These are phyloP conservation scores for Euphorbia celastroides DNA, from an alignment of 441 rosid species.

Conservation along the genomic window DNA sequence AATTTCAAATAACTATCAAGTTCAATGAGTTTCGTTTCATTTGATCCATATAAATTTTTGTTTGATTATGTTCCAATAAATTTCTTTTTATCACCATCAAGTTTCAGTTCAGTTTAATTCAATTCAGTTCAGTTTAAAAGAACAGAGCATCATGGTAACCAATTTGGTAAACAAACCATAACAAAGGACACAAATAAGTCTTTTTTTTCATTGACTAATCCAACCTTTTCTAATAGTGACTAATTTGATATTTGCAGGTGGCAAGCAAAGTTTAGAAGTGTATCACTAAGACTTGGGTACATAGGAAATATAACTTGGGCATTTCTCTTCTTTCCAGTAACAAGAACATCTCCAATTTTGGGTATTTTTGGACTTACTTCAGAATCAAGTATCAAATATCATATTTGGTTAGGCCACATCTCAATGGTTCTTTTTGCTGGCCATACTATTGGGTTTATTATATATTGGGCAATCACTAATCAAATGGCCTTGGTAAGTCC, in stretches of 20 bases:
- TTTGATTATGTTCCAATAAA: no score
- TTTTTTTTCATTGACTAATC: not conserved
- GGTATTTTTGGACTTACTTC: constrained; percentile 46
- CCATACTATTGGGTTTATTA: constrained; percentile 42
- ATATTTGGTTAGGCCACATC: constrained; percentile 49
- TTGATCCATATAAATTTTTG: no score
- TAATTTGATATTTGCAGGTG: constrained; percentile 25
- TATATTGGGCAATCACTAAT: constrained; percentile 41
- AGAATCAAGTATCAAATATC: constrained; percentile 52
- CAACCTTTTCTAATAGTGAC: not conserved
- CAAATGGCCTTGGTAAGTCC: constrained; percentile 36
- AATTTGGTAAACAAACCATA: no score
- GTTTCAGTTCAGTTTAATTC: no score
- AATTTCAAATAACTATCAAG: no score
- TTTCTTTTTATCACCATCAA: no score
- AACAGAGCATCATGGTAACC: no score
- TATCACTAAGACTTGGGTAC: constrained; percentile 33
- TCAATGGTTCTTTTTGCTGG: constrained; percentile 35
- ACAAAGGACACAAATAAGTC: no score
- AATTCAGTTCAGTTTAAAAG: no score
- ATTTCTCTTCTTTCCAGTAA: constrained; percentile 54
- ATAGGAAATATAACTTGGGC: constrained; percentile 54
- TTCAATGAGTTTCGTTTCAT: no score
- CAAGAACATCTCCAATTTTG: constrained; percentile 50
- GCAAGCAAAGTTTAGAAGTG: constrained; percentile 42